These are phyloP conservation scores for Termitomyces sp. DNA, from an alignment of 768 basidiomycete species.

Conservation along the genomic window DNA sequence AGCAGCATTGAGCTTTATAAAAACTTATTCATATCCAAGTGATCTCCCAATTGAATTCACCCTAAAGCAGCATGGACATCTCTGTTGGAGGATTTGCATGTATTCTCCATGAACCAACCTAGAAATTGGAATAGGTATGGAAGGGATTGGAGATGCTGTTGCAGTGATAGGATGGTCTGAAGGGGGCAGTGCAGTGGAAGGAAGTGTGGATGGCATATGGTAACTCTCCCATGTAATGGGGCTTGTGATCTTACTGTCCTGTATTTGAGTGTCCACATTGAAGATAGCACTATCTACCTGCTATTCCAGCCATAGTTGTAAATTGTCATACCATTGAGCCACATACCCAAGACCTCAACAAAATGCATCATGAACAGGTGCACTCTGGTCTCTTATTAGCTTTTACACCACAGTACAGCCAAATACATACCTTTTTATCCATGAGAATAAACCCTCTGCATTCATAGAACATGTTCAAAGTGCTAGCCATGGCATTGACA, in stretches of 20 bases:
- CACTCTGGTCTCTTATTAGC: background rate
- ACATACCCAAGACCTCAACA: slow-evolving; percentile 2
- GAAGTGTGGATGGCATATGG: no score
- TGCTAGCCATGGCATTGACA: background rate
- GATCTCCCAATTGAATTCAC: slow-evolving; percentile 21
- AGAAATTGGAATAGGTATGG: no score
- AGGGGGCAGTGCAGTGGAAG: no score
- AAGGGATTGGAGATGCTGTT: no score
- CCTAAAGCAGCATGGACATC: slow-evolving; percentile 33
- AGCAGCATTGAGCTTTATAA: no score
- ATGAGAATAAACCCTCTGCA: background rate
- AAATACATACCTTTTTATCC: background rate
- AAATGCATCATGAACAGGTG: slow-evolving; percentile 7
- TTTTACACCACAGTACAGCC: no score
- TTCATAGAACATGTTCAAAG: background rate
- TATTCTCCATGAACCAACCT: slow-evolving; percentile 4
- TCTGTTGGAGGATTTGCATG: slow-evolving; percentile 22
- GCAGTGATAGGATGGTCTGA: background rate
- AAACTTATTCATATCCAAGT: slow-evolving; percentile 5
- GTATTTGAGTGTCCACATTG: background rate
- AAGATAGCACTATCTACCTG: background rate
- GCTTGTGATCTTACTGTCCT: slow-evolving; percentile 14
- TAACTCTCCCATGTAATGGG: no score
- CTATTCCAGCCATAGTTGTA: background rate
- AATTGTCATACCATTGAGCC: background rate